Evolutionary conservation across 371 early-diverging fungal species (phyloP).

Genomic region (Parasitella parasitica): DNA sequence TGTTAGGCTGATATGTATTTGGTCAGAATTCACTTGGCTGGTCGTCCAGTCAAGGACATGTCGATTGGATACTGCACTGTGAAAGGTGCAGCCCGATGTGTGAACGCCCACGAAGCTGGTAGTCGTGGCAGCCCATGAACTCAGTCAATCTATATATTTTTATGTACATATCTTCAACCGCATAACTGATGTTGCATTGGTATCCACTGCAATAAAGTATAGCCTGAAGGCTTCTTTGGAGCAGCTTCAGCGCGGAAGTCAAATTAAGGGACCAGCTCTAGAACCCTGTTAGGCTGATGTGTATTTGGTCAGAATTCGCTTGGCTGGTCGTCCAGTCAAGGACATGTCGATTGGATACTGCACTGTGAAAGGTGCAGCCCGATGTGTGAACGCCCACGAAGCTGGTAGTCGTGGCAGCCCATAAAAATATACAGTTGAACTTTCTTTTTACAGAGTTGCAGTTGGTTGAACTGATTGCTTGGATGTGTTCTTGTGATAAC

Average conservation of each 20-base stretch:
- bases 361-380: not conserved
- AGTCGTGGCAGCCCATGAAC: not conserved
- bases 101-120: not conserved
- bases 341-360: not conserved
- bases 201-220: not conserved
- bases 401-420: not conserved
- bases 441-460: not conserved
- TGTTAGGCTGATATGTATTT: not conserved
- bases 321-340: not conserved
- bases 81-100: not conserved
- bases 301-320: not conserved
- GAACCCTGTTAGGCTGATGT: not conserved
- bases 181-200: not conserved
- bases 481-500: not conserved
- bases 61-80: not conserved
- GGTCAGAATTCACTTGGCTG: not conserved
- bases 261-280: not conserved
- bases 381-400: not conserved
- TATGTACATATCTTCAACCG: not conserved
- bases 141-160: not conserved
- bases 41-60: not conserved
- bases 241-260: not conserved
- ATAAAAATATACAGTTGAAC: not conserved
- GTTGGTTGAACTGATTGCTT: not conserved
- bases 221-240: not conserved